Conservation (phyloP, 768 basidiomycete species). For the Hericium erinaceus region DNA sequence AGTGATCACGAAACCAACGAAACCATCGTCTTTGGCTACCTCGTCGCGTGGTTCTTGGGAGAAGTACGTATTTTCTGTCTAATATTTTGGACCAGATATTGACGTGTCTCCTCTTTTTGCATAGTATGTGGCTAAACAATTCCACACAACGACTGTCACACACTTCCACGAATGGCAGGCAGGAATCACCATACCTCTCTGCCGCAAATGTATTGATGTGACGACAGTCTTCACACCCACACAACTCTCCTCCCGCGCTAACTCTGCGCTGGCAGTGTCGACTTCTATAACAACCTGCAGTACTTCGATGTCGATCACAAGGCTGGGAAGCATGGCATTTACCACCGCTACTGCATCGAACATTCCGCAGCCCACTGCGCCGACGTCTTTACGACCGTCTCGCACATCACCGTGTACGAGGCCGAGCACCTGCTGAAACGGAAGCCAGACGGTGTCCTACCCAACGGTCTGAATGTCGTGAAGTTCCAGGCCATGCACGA, state of each 20-base stretch:
- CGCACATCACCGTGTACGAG: slow-evolving; percentile 98
- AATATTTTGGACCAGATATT: neutral
- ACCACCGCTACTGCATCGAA: slow-evolving; percentile 97
- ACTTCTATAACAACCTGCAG: slow-evolving; percentile 99
- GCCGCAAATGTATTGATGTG: slow-evolving; percentile 93
- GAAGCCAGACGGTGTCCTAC: slow-evolving; percentile 94
- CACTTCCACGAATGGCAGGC: slow-evolving; percentile 99
- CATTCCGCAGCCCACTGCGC: slow-evolving; percentile 90
- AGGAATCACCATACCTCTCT: slow-evolving; percentile 88
- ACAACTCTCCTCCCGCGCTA: slow-evolving; percentile 98
- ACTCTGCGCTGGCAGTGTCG: slow-evolving; percentile 95
- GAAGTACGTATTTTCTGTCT: slow-evolving; percentile 49
- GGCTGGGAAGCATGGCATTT: slow-evolving; percentile 97
- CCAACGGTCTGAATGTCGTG: slow-evolving; percentile 96
- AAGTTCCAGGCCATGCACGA: slow-evolving; percentile 99
- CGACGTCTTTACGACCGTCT: slow-evolving; percentile 97
- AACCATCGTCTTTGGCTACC: slow-evolving; percentile 93
- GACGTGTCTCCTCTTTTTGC: slow-evolving; percentile 3
- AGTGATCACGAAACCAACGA: slow-evolving; percentile 98
- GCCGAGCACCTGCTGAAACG: slow-evolving; percentile 93
- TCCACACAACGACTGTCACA: slow-evolving; percentile 83
- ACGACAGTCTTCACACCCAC: slow-evolving; percentile 99
- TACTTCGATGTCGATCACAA: slow-evolving; percentile 99
- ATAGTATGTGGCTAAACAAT: slow-evolving; percentile 76
- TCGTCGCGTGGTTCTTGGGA: slow-evolving; percentile 99